Evolutionary conservation across 257 asterid species (phyloP), one percentile per base, ranked within the genome.

Genomic region (Anisodus tanguticus): DNA sequence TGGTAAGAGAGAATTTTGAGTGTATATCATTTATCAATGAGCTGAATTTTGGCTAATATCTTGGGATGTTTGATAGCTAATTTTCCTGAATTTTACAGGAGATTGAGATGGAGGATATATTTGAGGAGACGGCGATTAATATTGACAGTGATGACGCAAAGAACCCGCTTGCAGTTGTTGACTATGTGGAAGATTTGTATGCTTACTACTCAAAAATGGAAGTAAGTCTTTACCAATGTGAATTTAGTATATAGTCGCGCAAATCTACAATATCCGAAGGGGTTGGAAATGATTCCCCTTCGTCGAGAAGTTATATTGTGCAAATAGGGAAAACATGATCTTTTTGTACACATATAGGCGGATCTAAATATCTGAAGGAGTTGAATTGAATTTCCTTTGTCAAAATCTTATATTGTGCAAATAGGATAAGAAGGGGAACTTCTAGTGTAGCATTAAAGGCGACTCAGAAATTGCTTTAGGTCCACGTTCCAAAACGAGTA

Each of bases 41-140:
- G 58, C 54, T 19, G 54, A 17, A 5, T 16, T 57, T 80, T 41
- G 1, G 68, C 12, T 11, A 22, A 5, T 19, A 43, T 37, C n/a
- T 37, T 35, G 37, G 22, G 17, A 60, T n/a, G 41, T 60, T 19
- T n/a, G 72, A 41, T 2, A 62, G 58, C 13, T 81, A 5, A 60
- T 6, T 15, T 16, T 10, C 16, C 22, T 58, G 10, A 3, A 5
- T 22, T 87, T 43, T n/a, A 86, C 67, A 90, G 93, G 99, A 95
- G 88, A 91, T 95, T 19, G 98, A 94, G 59, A 94, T 95, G 98
- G 99, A 92, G 70, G 99, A 95, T 88, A 91, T 91, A 81, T 91
- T 91, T 12, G 97, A 94, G 85, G 98, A 94, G 85, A 79, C 91
- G 16, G 84, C 91, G 3, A 19, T 85, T 79, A 97, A 95, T 84